A percentile compares a stretch with the other conserved stretches of the same genome.
Conservation (phyloP, 352 stramenopile genomes). For the Phytophthora brassicae region DNA sequence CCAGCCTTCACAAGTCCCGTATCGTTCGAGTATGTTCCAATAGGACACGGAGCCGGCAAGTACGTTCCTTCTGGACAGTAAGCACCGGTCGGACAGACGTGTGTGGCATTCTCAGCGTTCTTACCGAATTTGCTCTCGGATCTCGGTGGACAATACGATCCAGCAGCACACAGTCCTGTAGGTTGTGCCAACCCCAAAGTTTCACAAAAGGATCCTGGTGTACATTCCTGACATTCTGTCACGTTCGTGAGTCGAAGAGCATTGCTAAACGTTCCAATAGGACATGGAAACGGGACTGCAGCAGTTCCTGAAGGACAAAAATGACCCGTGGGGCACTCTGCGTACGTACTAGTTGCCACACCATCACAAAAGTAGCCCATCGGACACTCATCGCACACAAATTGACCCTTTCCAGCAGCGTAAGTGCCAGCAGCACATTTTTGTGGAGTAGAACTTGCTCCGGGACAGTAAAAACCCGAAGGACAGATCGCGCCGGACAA, state of each 20-base stretch:
- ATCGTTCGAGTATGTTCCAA: conserved; percentile 62
- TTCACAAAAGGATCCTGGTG: conserved; percentile 46
- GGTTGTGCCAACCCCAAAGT: conserved; percentile 25
- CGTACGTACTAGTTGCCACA: conserved; percentile 37
- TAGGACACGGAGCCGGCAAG: conserved; percentile 53
- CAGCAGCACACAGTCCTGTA: conserved; percentile 44
- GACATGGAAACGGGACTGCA: conserved; percentile 51
- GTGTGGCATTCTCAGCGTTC: conserved; percentile 34
- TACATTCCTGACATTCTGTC: conserved; percentile 43
- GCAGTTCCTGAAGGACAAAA: conserved; percentile 54
- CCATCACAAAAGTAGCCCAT: conserved; percentile 72
- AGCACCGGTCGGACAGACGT: conserved; percentile 61
- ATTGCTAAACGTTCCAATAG: conserved; percentile 68
- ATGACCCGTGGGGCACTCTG: conserved; percentile 44
- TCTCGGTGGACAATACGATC: conserved; percentile 56
- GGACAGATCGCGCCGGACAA: conserved; percentile 54
- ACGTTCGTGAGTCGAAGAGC: conserved; percentile 35
- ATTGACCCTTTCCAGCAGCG: conserved; percentile 26
- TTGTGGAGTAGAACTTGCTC: conserved; percentile 44
- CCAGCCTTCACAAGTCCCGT: conserved; percentile 38
- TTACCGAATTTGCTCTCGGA: conserved; percentile 48
- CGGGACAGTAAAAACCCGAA: conserved; percentile 59
- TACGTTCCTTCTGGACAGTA: conserved; percentile 84
- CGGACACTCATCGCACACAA: conserved; percentile 45
- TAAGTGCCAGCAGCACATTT: conserved; percentile 54